Evolutionary conservation across 257 asterid species (phyloP), one percentile per base, ranked within the genome.

Genomic region (Sherardia arvensis): DNA sequence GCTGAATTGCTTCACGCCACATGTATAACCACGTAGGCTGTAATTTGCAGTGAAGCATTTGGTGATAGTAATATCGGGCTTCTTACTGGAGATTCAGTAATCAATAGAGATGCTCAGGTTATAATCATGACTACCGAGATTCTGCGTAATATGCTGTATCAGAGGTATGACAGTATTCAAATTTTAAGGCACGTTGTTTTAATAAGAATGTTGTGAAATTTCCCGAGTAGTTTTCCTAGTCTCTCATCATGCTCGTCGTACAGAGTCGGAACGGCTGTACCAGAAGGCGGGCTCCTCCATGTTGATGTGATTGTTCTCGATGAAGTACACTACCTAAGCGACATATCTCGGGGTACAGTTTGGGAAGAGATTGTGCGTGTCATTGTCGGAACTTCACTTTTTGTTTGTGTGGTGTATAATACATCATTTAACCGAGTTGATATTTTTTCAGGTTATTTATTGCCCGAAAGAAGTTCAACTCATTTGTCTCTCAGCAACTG

Each of bases 351-450:
- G 76, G 99, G 99, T 75, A 93, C 99, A 33, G 99, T 93, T 64
- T 93, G 99, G 99, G 99, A 93, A 76, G 99, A 93, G 81, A 93
- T 90, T 72, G 99, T 92, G 79, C 67, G 99, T 90, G 64, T 64
- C 40, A 61, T 66, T 59, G 8, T 48, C 64, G 62, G 64, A 65
- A 63, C 61, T 61, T 61, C 56, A 20, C 27, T 70, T 68, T 53
- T 48, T 66, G 28, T 23, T 54, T 55, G 57, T 64, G 59, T 58
- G 51, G 51, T 75, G 59, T 61, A 55, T 65, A 54, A 25, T 61
- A 23, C 57, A 11, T 61, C 56, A 43, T 53, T 53, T 71, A 29
- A 62, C 40, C 32, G 62, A 23, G 33, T 59, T 21, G 23, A 73
- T 51, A 48, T 8, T 56, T 59, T 63, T 69, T 67, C 73, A 93